phyloP scores from a whole-genome alignment of 257 asterid species.

The Hygrophila difformis region DNA sequence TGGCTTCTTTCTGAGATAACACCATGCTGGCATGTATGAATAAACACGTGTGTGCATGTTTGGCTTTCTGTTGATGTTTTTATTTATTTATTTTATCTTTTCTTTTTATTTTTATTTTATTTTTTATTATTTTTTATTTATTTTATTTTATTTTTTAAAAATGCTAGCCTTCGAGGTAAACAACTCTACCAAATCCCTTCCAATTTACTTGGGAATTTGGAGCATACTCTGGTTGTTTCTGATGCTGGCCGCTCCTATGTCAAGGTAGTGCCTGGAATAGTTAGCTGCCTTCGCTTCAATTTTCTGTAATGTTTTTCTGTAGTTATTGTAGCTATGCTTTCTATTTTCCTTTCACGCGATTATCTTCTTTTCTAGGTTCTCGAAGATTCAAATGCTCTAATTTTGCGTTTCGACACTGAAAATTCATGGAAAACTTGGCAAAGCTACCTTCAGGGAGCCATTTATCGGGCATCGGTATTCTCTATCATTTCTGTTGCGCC shows the following conservation, averaged over 20 bases:
- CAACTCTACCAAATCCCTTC: conserved; percentile 80
- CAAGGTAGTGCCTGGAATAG: conserved; percentile 41
- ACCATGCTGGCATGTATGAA: background rate
- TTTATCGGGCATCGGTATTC: conserved; percentile 86
- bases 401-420: conserved; percentile 74
- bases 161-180: conserved; percentile 88
- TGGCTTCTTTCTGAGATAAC: background rate
- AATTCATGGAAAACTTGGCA: conserved; percentile 69
- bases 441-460: conserved; percentile 75
- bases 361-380: conserved; percentile 38
- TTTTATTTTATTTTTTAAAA: no score
- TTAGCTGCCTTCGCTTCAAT: conserved; percentile 3
- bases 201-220: conserved; percentile 52
- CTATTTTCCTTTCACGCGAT: conserved; percentile 13
- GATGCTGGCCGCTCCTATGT: conserved; percentile 48
- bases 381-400: conserved; percentile 73
- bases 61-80: conserved; percentile 12
- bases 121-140: no score
- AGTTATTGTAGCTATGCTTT: conserved; percentile 14
- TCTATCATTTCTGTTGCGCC: no score
- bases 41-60: background rate
- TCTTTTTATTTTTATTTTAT: no score
- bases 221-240: conserved; percentile 65
- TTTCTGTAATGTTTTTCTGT: conserved; percentile 9
- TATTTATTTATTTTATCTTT: no score